Conservation (phyloP, 2,329 filamentous ascomycete genomes). For the Trichophyton simii region DNA sequence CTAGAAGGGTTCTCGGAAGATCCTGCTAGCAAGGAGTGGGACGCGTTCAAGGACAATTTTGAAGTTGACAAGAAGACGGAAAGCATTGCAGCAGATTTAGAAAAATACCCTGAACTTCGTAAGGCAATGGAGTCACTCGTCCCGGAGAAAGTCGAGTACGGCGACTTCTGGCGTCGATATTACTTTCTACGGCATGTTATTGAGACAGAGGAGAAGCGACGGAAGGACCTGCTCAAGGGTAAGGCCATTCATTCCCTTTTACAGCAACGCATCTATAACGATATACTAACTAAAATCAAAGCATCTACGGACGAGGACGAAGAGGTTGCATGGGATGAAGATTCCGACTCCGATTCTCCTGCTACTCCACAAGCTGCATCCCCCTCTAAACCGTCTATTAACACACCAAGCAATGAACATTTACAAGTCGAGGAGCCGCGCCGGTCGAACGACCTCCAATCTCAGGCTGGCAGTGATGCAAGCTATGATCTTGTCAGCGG, state of each 20-base stretch:
- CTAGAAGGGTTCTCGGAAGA: constrained; percentile 72
- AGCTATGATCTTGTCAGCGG: constrained; percentile 92
- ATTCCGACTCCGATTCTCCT: constrained; percentile 39
- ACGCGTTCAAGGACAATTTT: constrained; percentile 60
- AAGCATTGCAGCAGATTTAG: constrained; percentile 66
- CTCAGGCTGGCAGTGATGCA: constrained; percentile 81
- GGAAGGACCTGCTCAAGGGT: constrained; percentile 87
- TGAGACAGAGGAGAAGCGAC: constrained; percentile 79
- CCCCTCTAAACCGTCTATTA: constrained; percentile 16
- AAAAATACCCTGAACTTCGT: constrained; percentile 74
- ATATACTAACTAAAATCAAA: background rate
- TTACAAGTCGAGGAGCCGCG: constrained; percentile 55
- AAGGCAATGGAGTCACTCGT: constrained; percentile 89
- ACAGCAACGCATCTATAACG: background rate
- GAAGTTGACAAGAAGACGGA: constrained; percentile 74
- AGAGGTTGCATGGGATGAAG: constrained; percentile 59
- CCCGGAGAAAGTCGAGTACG: constrained; percentile 82
- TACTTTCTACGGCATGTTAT: constrained; percentile 90
- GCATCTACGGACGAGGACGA: constrained; percentile 46
- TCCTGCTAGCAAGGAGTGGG: constrained; percentile 62
- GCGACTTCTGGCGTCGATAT: constrained; percentile 84
- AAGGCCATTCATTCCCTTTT: constrained; percentile 12
- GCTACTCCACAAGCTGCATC: constrained; percentile 31
- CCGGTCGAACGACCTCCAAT: constrained; percentile 73
- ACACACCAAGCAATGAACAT: constrained; percentile 25